A percentile compares a stretch with the other conserved stretches of the same genome.
Conservation (phyloP, 2,329 filamentous ascomycete genomes). For the Tympanopsis confertula region DNA sequence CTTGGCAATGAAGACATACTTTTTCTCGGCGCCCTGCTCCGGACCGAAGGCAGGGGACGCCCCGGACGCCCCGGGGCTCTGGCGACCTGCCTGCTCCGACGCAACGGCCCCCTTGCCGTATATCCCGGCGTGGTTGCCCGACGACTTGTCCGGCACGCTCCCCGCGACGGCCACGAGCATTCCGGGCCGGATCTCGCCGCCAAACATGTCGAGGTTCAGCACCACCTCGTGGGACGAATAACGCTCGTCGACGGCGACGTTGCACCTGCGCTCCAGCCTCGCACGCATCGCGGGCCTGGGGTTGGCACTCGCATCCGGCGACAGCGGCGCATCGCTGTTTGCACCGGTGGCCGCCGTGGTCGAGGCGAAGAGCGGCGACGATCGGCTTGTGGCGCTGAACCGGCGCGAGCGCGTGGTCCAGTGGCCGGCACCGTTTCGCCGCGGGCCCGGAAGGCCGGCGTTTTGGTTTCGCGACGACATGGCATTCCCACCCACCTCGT, state of each 20-base stretch:
- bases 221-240: slow-evolving; percentile 70
- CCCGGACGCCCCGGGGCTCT: too few relatives aligned
- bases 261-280: slow-evolving; percentile 31
- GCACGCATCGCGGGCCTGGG: slow-evolving; percentile 3
- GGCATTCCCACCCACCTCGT: too few relatives aligned
- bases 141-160: slow-evolving; percentile 30
- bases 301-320: background rate
- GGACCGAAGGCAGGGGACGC: slow-evolving; percentile 5
- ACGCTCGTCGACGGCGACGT: slow-evolving; percentile 55
- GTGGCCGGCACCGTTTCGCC: too few relatives aligned
- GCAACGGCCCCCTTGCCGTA: background rate
- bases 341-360: too few relatives aligned
- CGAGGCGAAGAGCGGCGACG: too few relatives aligned
- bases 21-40: slow-evolving; percentile 9
- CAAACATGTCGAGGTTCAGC: slow-evolving; percentile 63
- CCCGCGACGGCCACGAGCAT: slow-evolving; percentile 59
- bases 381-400: too few relatives aligned
- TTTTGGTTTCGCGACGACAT: too few relatives aligned
- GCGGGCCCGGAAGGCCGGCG: too few relatives aligned
- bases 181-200: slow-evolving; percentile 49
- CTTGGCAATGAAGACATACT: slow-evolving; percentile 63
- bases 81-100: too few relatives aligned
- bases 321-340: background rate
- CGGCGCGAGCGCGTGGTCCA: too few relatives aligned
- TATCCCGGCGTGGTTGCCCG: slow-evolving; percentile 10